Base-by-base conservation (phyloP, 805 yeast genomes). In the Groenewaldozyma salmanticensis region DNA sequence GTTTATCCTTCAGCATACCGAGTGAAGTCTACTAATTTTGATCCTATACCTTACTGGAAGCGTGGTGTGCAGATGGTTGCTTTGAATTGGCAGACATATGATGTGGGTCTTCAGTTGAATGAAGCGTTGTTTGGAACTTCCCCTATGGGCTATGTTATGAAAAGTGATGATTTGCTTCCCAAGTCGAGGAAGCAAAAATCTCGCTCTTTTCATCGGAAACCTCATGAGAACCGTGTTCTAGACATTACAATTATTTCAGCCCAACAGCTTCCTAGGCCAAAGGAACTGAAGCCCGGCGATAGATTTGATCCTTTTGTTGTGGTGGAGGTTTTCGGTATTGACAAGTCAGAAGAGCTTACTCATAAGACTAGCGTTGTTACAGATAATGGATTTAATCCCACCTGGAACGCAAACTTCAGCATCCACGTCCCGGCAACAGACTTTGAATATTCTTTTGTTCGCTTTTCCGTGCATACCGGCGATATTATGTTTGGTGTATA, bases 11-110 rank as follows among this genome's bases (percentile, higher is more conserved):
- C 94, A 1, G 78, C 77, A 5, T 72, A 78, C 42, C 64, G 96
- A 32, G 70, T 83, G 47, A 79, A 69, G 39, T 86, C 96, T 1
- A 70, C 83, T 2, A 92, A 92, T 54, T 88, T 85, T 55, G 72
- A 72, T 34, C 97, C 98, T 0, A 60, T 84, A 1, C 59, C 60
- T 1, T 86, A 75, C 54, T 92, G 99, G 98, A 68, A 69, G 38
- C 65, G 72, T 36, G 99, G 99, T 1, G 80, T 73, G 7, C 98
- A 92, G 55, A 75, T 92, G 86, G 97, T 84, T 3, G 97, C 98
- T 0, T 79, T 95, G 0, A 92, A 90, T 56, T 90, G 96, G 96
- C 98, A 90, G 60, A 80, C 92, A 0, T 80, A 75, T 56, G 98
- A 92, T 55, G 44, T 77, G 15, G 96, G 96, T 0, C 90, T 88